A percentile compares a stretch with the other conserved stretches of the same genome.
These are phyloP conservation scores for Rhodotorula glutinis DNA, from an alignment of 1,284 basidiomycete species.

Conservation along the genomic window DNA sequence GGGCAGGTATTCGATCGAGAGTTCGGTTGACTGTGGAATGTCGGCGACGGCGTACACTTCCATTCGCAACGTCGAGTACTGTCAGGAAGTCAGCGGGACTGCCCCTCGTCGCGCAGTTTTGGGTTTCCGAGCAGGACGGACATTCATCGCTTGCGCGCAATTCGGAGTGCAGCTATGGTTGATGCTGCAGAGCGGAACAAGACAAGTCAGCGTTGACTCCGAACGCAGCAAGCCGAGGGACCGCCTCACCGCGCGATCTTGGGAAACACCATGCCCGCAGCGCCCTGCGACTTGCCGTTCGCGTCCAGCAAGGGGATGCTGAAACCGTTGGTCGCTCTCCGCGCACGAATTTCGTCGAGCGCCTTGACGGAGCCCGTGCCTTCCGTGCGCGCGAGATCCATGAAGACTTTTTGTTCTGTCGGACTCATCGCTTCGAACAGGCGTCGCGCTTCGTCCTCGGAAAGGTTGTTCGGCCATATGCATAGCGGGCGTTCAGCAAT, in stretches of 20 bases:
- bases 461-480: slow-evolving; percentile 38
- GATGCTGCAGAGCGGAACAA: neutral
- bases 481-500: slow-evolving; percentile 40
- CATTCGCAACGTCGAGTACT: slow-evolving; percentile 42
- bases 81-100: neutral
- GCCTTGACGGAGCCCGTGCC: neutral
- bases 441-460: slow-evolving; percentile 19
- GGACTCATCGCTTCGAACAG: slow-evolving; percentile 26
- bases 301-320: slow-evolving; percentile 27
- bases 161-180: slow-evolving; percentile 24
- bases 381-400: slow-evolving; percentile 30
- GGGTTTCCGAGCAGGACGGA: neutral
- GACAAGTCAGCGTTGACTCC: neutral
- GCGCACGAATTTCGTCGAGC: slow-evolving; percentile 35
- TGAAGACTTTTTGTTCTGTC: slow-evolving; percentile 30
- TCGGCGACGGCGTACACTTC: slow-evolving; percentile 40
- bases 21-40: slow-evolving; percentile 30
- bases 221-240: neutral
- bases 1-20: slow-evolving; percentile 43
- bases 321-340: slow-evolving; percentile 43
- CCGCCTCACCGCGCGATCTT: slow-evolving; percentile 28
- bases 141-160: slow-evolving; percentile 36
- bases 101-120: too few relatives aligned
- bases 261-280: slow-evolving; percentile 27
- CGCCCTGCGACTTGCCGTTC: neutral